Evolutionary conservation across 2,329 filamentous ascomycete genomes (phyloP), one percentile per base, ranked within the genome.

Genomic region (Cercospora janseana): DNA sequence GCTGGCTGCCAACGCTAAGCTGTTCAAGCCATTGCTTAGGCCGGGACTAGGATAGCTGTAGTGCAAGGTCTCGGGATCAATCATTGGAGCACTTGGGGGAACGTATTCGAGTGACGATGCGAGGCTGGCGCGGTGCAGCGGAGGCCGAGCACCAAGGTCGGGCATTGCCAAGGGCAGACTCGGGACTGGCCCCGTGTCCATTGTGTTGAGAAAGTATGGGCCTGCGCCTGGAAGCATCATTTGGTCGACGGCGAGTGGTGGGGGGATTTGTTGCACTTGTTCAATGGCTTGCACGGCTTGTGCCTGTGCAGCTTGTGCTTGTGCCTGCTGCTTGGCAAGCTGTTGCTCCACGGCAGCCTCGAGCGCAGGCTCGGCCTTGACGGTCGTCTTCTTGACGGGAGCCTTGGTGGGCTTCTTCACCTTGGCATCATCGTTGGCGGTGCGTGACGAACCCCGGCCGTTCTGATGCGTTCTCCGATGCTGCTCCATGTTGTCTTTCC

Each of bases 401-500:
- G 55, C 53, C 59, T 72, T 73, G 29, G 67, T 66, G n/a, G 62
- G 49, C 61, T 75, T 75, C 60, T 73, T 73, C 45, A 69, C 66
- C 53, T 72, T 72, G 55, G 70, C 66, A 45, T 73, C 71, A 44
- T 75, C 72, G 42, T 64, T 70, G n/a, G 62, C 56, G 43, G 71
- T 70, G 16, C 66, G 65, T 27, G 64, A 62, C 6, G 70, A 65
- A 40, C 69, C 72, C 45, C 75, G 73, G 4, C 74, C 75, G 54
- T 70, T 75, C 56, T 80, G 85, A 67, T 91, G 87, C 0, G 86
- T 90, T 62, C 87, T 81, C 23, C 88, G 78, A 63, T 91, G 87
- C 71, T 90, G 87, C 75, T 89, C 88, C 87, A 91, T 91, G 74
- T 91, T 91, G 75, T 91, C 87, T 60, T 85, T 83, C 57, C 87